A percentile compares a stretch with the other conserved stretches of the same genome.
Conservation (phyloP, 202 grass and related monocot species). For the Setaria italica region DNA sequence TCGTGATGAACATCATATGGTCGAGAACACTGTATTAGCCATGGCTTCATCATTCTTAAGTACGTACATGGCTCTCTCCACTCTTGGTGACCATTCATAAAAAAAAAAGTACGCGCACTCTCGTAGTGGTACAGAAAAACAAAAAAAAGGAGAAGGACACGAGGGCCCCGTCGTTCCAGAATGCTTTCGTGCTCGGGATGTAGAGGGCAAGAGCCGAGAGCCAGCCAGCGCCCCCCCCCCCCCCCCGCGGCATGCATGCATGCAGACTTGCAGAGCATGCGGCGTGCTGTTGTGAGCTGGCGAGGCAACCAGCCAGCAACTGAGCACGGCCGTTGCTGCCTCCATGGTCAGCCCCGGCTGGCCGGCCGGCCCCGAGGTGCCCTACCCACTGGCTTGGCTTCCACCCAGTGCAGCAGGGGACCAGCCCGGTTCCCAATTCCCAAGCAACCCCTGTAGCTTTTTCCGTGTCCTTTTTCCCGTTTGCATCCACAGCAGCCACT, state of each 20-base stretch:
- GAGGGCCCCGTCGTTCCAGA: not conserved
- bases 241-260: not conserved
- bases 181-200: slow-evolving; percentile 36
- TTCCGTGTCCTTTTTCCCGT: not conserved
- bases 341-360: not conserved
- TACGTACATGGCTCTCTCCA: too few species aligned
- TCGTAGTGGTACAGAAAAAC: not conserved
- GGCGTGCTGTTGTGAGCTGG: not conserved
- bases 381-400: not conserved
- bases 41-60: not conserved
- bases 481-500: not conserved
- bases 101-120: not conserved
- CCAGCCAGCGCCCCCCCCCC: too few species aligned
- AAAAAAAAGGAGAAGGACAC: not conserved
- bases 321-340: not conserved
- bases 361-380: not conserved
- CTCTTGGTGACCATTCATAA: not conserved
- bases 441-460: slow-evolving; percentile 19
- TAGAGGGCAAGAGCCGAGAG: slow-evolving; percentile 1
- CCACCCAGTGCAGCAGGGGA: not conserved
- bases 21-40: not conserved
- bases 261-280: not conserved
- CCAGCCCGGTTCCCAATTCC: slow-evolving; percentile 19
- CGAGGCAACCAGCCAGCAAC: not conserved
- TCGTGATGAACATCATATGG: not conserved